Conservation (phyloP, 371 early-diverging fungal species). For the Mucor plumbeus region DNA sequence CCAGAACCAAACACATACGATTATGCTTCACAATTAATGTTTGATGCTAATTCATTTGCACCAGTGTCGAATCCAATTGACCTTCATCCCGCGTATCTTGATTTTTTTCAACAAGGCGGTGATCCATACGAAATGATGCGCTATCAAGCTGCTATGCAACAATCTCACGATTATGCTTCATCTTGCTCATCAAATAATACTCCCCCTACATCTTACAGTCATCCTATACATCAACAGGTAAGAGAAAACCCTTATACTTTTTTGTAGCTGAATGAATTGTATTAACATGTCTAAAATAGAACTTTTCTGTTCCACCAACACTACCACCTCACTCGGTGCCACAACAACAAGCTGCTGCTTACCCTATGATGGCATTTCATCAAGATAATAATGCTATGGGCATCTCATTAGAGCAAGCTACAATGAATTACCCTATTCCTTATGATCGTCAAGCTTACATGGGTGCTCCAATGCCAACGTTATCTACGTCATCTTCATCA, state of each 20-base stretch:
- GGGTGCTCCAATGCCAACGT: slow-evolving; percentile 18
- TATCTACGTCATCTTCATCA: slow-evolving; percentile 23
- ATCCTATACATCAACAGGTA: slow-evolving; percentile 17
- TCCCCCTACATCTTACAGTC: slow-evolving; percentile 15
- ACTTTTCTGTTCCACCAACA: background rate
- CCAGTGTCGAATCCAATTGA: slow-evolving; percentile 23
- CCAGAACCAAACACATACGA: slow-evolving; percentile 29
- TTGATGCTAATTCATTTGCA: slow-evolving; percentile 28
- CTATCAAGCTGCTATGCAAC: slow-evolving; percentile 26
- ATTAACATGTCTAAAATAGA: background rate
- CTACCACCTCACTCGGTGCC: background rate
- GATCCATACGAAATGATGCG: slow-evolving; percentile 29
- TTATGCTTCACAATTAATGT: slow-evolving; percentile 28
- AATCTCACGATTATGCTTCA: slow-evolving; percentile 28
- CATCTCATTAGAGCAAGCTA: slow-evolving; percentile 16
- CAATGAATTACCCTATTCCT: slow-evolving; percentile 22
- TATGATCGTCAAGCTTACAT: slow-evolving; percentile 21
- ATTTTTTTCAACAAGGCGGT: slow-evolving; percentile 17
- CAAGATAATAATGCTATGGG: slow-evolving; percentile 7
- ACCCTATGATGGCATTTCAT: slow-evolving; percentile 30
- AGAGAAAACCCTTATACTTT: background rate
- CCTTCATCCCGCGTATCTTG: slow-evolving; percentile 16
- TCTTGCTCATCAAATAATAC: slow-evolving; percentile 22
- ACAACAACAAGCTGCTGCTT: slow-evolving; percentile 13
- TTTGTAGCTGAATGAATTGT: background rate